A percentile compares a stretch with the other conserved stretches of the same genome.
Conservation (phyloP, 2,329 filamentous ascomycete species). For the Calonectria honghensis region DNA sequence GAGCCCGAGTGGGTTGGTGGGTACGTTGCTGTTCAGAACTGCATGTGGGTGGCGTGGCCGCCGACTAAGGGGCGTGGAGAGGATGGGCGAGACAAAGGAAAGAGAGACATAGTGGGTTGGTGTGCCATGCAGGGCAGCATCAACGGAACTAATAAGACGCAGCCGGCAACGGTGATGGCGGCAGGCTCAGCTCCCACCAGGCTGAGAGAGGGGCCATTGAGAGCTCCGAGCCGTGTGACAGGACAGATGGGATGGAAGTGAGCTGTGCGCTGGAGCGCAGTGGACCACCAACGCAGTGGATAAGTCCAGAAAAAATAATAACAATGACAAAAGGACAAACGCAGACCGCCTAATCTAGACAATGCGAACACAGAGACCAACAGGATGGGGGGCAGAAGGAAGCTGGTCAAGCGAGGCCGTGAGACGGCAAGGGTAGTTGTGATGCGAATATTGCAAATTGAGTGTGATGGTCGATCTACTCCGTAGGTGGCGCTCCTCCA, state of each 20-base stretch:
- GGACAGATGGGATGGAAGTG: constrained; percentile 7
- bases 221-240: constrained; percentile 24
- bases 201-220: constrained; percentile 16
- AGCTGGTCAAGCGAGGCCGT: constrained; percentile 9
- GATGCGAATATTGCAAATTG: constrained; percentile 3
- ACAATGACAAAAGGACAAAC: neutral
- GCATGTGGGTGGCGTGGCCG: constrained; percentile 32
- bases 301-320: constrained; percentile 22
- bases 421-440: constrained; percentile 22
- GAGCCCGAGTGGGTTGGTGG: constrained; percentile 32
- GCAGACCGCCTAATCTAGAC: constrained; percentile 15
- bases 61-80: constrained; percentile 15
- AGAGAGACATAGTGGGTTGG: constrained; percentile 26
- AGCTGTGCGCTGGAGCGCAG: constrained; percentile 30
- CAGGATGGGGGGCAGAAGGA: neutral
- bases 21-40: constrained; percentile 20
- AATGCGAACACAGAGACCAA: constrained; percentile 2
- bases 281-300: constrained; percentile 26
- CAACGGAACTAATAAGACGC: neutral
- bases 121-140: constrained; percentile 28
- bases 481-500: neutral
- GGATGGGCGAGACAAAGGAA: constrained; percentile 1
- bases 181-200: constrained; percentile 23
- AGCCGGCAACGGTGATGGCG: constrained; percentile 13
- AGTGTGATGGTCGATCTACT: constrained; percentile 13